phyloP scores from a whole-genome alignment of 1,284 basidiomycete genomes.

The Papiliotrema flavescens region DNA sequence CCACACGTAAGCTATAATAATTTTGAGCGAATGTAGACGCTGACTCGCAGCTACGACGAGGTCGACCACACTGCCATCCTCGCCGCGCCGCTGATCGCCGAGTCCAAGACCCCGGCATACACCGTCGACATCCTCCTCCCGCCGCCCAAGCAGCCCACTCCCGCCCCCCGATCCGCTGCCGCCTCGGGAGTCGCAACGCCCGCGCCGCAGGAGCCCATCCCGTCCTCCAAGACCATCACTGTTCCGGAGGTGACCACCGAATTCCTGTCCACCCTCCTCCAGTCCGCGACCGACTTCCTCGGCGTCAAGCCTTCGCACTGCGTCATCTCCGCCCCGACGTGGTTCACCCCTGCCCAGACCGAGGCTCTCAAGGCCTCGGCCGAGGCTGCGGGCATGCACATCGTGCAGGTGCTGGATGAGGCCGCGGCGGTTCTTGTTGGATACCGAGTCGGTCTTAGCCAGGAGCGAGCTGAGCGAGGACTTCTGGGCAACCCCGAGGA shows the following conservation, averaged over 20 bases:
- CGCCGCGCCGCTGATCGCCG: constrained; percentile 58
- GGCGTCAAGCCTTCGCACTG: constrained; percentile 73
- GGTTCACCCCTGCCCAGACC: constrained; percentile 68
- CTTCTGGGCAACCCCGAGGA: constrained; percentile 48
- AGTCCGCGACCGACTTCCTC: constrained; percentile 89
- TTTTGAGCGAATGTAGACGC: neutral
- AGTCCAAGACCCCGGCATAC: constrained; percentile 73
- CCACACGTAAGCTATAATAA: constrained; percentile 58
- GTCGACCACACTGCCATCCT: constrained; percentile 50
- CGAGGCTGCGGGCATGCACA: constrained; percentile 73
- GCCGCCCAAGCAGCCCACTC: constrained; percentile 61
- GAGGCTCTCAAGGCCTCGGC: constrained; percentile 71
- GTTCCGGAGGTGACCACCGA: constrained; percentile 79
- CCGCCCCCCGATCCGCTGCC: constrained; percentile 45
- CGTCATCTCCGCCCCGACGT: constrained; percentile 77
- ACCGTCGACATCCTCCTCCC: constrained; percentile 77
- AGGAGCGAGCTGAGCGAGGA: constrained; percentile 46
- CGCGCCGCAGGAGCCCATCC: constrained; percentile 69
- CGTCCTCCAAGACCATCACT: constrained; percentile 71
- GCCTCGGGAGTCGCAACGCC: constrained; percentile 65
- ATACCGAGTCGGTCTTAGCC: constrained; percentile 46
- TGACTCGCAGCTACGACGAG: constrained; percentile 40
- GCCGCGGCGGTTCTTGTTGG: constrained; percentile 64
- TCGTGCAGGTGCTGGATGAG: constrained; percentile 81
- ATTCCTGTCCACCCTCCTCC: constrained; percentile 78